Evolutionary conservation across 305 asterid genomes (phyloP).

Genomic region (Fraxinus sp.): DNA sequence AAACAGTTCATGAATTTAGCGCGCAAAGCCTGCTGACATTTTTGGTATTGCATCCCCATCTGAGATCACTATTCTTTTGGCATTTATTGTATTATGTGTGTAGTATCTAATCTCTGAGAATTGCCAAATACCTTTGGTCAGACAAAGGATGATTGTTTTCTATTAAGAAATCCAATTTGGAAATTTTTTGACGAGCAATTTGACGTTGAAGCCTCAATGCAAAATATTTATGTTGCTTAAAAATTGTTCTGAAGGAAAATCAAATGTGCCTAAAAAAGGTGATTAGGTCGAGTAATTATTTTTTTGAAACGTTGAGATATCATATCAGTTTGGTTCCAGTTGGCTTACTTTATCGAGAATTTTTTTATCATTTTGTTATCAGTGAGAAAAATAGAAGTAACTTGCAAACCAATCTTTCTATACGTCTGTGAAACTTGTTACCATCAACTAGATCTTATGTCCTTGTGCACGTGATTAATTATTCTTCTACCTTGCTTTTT

Average conservation of each 20-base stretch:
- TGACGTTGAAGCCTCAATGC: background rate
- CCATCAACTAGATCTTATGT: slow-evolving; percentile 2
- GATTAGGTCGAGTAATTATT: background rate
- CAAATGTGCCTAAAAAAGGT: background rate
- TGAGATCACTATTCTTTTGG: slow-evolving; percentile 15
- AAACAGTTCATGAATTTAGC: slow-evolving; percentile 90
- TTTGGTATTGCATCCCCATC: slow-evolving; percentile 51
- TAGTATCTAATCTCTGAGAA: background rate
- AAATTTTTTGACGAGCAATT: background rate
- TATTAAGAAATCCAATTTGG: background rate
- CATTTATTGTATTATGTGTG: background rate
- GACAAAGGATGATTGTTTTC: background rate
- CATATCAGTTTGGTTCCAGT: background rate
- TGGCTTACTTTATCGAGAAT: background rate
- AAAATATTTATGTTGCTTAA: background rate
- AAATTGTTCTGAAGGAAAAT: background rate
- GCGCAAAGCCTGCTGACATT: slow-evolving; percentile 86
- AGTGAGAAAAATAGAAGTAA: background rate
- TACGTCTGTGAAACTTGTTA: background rate
- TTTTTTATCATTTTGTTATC: background rate
- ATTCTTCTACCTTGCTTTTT: slow-evolving; percentile 14
- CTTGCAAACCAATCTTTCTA: background rate
- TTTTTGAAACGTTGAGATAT: slow-evolving; percentile 8
- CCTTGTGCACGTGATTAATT: slow-evolving; percentile 9
- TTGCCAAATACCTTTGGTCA: background rate